A percentile compares a stretch with the other conserved stretches of the same genome.
Evolutionary conservation across 441 rosid genomes (phyloP).

Genomic region (Erysimum cheiri): DNA sequence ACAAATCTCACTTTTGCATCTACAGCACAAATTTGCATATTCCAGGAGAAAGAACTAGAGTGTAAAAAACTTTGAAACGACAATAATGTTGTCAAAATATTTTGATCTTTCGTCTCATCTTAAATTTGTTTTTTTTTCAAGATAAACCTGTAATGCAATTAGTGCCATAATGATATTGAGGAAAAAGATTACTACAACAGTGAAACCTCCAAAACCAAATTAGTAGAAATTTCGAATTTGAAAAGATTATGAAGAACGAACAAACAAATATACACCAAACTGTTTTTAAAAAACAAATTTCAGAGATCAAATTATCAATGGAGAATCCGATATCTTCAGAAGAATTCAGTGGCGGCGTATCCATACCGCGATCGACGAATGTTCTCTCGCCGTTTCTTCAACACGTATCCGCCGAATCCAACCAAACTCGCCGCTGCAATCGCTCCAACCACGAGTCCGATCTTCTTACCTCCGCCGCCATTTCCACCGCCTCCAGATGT

Average conservation of each 20-base stretch:
- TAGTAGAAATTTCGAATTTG: no score
- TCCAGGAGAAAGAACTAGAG: no score
- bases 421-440: conserved; percentile 50
- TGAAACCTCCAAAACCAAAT: no score
- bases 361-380: conserved; percentile 54
- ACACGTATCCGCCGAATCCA: conserved; percentile 51
- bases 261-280: neutral
- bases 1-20: conserved; percentile 17
- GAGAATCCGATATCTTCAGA: conserved; percentile 25
- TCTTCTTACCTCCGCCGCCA: conserved; percentile 59
- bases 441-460: conserved; percentile 57
- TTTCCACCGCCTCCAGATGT: conserved; percentile 23
- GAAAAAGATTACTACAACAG: no score
- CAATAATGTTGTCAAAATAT: no score
- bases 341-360: conserved; percentile 55
- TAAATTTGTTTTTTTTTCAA: no score
- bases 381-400: conserved; percentile 69
- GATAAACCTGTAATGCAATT: no score
- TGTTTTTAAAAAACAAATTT: neutral
- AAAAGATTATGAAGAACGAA: neutral
- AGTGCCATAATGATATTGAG: no score
- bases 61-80: no score
- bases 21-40: neutral
- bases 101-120: no score
- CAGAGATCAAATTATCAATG: neutral